Evolutionary conservation across 2,329 filamentous ascomycete species (phyloP), one percentile per base, ranked within the genome.

Genomic region (Bertia moriformis): DNA sequence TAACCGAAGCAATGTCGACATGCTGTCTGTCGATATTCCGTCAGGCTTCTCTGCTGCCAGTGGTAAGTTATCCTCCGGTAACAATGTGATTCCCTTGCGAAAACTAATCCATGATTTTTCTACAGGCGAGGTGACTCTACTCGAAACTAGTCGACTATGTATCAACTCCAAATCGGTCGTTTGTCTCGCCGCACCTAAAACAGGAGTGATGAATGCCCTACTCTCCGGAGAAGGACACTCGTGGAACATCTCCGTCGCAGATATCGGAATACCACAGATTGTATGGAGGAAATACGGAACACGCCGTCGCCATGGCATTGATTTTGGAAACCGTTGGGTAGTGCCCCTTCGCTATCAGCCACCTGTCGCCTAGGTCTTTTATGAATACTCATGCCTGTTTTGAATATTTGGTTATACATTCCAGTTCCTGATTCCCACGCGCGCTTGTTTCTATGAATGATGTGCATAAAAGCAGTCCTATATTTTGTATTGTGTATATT

Each of bases 21-120:
- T 75, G 2, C 51, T 80, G 7, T 73, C 71, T 1, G 62, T 80
- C n/a, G 73, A 75, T 45, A 67, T 73, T 18, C 75, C 75, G 0
- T 73, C 69, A 1, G 75, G 75, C 4, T 58, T 76, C 14, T 69
- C 67, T 24, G 70, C 67, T 17, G 60, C 62, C 1, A 71, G 64
- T 40, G 69, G 69, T 55, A 14, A 22, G 32, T 5, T 30, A 18
- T 22, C 24, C 40, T 18, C 35, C 15, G 30, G 12, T 18, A 4
- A 15, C 17, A n/a, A 30, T 38, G 12, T 38, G 42, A 50, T n/a
- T n/a, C n/a, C n/a, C n/a, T n/a, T n/a, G n/a, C n/a, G n/a, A n/a
- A n/a, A n/a, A n/a, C n/a, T 41, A 51, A 38, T n/a, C 18, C 24
- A 45, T 15, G 43, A 38, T 19, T 39, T 40, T 18, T 42, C 39